Base-by-base conservation (phyloP, 257 asterid genomes). In the Coffea canephora region DNA sequence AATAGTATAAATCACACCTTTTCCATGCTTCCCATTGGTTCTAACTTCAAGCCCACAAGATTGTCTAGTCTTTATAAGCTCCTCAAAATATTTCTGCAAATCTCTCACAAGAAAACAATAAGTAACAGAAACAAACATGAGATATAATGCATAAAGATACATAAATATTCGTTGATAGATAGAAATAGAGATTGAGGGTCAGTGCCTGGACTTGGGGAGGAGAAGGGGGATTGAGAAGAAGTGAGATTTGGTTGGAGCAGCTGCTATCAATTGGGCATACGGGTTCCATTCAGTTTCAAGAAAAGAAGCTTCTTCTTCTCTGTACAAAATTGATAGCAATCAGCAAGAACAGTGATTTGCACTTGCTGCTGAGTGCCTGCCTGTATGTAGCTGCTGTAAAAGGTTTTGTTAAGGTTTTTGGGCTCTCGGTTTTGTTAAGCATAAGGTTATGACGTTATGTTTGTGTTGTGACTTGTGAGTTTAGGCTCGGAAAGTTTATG, bases 211-310 rank as follows among this genome's bases (percentile, higher is more conserved):
- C 86, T 90, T 91, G 88, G 27, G 71, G 83, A 64, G 81, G 86
- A n/a, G 92, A 66, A 59, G 96, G 93, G 69, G 97, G 84, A 61
- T 80, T 85, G 76, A 94, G 92, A 80, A 94, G 91, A 72, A 77
- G 46, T 36, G 97, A 81, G 80, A 94, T 68, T 85, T 88, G 83
- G 64, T 77, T 86, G 81, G 89, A 78, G 77, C 87, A 89, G 31
- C 64, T 82, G 74, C 84, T 82, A 25, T 89, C 92, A 78, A 90
- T 88, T 82, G 91, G 85, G 84, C 88, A 89, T 66, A 71, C 54
- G 61, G 88, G 43, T 74, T 81, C 87, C 87, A 81, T 84, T 5
- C 39, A 62, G 16, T 59, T 65, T 64, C 23, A 50, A 57, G 12
- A 43, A 54, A 49, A 19, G 36, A 78, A 78, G 68, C 19, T 12